phyloP scores from a whole-genome alignment of 1,139 yeast species.

The Yamadazyma jaroonii region DNA sequence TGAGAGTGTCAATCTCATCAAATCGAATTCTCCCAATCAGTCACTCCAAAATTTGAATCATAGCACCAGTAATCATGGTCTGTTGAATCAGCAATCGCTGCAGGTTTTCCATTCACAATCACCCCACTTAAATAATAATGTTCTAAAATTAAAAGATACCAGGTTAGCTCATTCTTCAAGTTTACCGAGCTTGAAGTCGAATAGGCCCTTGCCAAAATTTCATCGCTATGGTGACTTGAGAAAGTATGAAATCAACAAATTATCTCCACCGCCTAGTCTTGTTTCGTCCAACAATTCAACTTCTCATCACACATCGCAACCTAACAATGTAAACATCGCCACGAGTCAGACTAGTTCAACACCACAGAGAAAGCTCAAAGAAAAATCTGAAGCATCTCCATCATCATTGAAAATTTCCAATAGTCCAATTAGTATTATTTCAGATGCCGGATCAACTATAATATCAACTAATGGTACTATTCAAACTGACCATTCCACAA shows the following conservation, averaged over 20 bases:
- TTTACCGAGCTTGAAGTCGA: slow-evolving; percentile 24
- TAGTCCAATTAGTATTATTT: slow-evolving; percentile 28
- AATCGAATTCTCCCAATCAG: slow-evolving; percentile 21
- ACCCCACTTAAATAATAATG: not conserved
- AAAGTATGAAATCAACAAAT: slow-evolving; percentile 11
- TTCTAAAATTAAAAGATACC: slow-evolving; percentile 5
- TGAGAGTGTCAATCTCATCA: slow-evolving; percentile 37
- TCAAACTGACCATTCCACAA: slow-evolving; percentile 33
- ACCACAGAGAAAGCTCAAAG: slow-evolving; percentile 6
- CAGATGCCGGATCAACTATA: slow-evolving; percentile 28
- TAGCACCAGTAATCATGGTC: not conserved
- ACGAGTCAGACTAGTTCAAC: slow-evolving; percentile 1
- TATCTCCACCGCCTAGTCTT: slow-evolving; percentile 14
- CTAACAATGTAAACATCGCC: too few species aligned
- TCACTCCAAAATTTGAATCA: slow-evolving; percentile 1
- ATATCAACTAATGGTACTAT: slow-evolving; percentile 29
- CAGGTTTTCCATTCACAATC: not conserved
- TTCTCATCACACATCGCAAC: too few species aligned
- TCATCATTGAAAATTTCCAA: slow-evolving; percentile 16
- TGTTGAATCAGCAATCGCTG: slow-evolving; percentile 2
- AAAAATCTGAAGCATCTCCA: slow-evolving; percentile 8
- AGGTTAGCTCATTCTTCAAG: slow-evolving; percentile 42
- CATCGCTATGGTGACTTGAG: slow-evolving; percentile 14
- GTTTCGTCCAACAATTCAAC: not conserved
- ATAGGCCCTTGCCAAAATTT: slow-evolving; percentile 8